Conservation (phyloP, 73 alveolate species). For the Paramecium primaurelia region DNA sequence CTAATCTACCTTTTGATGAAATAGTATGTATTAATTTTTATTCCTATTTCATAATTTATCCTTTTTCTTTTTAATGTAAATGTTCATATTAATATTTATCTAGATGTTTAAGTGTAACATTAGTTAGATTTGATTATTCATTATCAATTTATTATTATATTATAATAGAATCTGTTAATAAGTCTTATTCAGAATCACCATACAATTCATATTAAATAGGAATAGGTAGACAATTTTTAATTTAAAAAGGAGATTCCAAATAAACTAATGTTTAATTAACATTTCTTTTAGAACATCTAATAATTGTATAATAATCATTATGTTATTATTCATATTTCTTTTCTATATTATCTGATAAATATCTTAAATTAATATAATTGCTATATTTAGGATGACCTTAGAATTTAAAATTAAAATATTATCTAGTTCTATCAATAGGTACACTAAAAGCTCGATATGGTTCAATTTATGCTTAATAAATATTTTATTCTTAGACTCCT, state of each 20-base stretch:
- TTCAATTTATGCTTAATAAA: background rate
- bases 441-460: constrained; percentile 37
- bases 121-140: background rate
- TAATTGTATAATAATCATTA: background rate
- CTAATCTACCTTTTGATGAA: constrained; percentile 33
- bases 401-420: background rate
- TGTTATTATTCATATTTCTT: background rate
- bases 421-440: constrained; percentile 43
- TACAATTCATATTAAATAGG: background rate
- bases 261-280: background rate
- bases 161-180: background rate
- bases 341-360: background rate
- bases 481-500: background rate
- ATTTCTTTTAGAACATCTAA: constrained; percentile 12
- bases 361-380: background rate
- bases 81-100: constrained; percentile 13
- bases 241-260: constrained; percentile 30
- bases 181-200: background rate
- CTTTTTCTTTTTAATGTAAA: background rate
- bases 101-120: background rate
- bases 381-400: background rate
- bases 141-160: background rate
- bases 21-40: background rate
- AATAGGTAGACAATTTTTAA: constrained; percentile 32
- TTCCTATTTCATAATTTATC: background rate